Evolutionary conservation across 192 early-diverging fungal genomes (phyloP), one percentile per base, ranked within the genome.

Genomic region (Backusella tuberculispora): DNA sequence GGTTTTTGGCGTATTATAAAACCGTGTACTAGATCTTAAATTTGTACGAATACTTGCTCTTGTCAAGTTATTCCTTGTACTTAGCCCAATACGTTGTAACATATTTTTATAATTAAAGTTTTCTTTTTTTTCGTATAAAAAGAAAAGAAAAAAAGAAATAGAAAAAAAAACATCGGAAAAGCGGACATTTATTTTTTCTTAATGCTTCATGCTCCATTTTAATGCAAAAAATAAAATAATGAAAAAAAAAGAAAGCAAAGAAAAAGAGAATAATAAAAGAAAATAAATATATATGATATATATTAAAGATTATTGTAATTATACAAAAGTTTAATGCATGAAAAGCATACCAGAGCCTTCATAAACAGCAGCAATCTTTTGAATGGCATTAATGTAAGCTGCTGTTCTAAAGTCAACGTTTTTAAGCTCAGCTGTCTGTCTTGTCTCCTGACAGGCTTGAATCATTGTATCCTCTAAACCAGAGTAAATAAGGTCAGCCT

Each of bases 401-500:
- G 93, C 93, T 15, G 91, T 93, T 69, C 93, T 86, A 76, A 90
- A 92, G 63, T 95, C 93, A 45, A 90, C 86, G 41, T 87, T 82
- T 79, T 89, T 82, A 64, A 76, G 21, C 50, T 84, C 81, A 40
- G 93, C 90, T 1, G 92, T 95, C 67, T 84, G 81, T 69, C 87
- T 84, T 1, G 93, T 93, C 81, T 92, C 92, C 41, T 85, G 84
- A 74, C 90, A 93, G 8, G 93, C 93, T 71, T 83, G 84, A 64
- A 92, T 90, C 92, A 95, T 93, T 12, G 93, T 95, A 71, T 95
- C 93, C 63, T 95, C 93, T 7, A 95, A 79, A 37, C 93, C 93
- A 45, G 92, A 93, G 84, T 93, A 95, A 17, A 95, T 89, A 5
- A 95, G 86, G 80, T 95, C 93, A 34, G 90, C 89, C 78, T 95